Evolutionary conservation across 352 stramenopile species (phyloP).

Genomic region (Lagenidium giganteum): DNA sequence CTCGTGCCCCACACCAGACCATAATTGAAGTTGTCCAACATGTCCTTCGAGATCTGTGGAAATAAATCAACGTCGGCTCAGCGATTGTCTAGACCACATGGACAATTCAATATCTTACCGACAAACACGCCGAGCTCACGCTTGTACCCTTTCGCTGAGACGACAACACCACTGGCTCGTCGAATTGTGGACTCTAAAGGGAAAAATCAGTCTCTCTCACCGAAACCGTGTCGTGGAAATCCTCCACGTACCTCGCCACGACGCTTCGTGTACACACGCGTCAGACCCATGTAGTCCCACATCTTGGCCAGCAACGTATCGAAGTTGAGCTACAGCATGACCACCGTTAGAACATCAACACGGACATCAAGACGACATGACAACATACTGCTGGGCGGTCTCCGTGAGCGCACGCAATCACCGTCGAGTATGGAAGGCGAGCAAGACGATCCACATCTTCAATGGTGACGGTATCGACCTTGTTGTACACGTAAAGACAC

Average conservation of each 20-base stretch:
- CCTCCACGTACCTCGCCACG: slow-evolving; percentile 54
- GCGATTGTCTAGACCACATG: not conserved
- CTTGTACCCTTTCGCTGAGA: slow-evolving; percentile 78
- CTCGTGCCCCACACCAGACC: slow-evolving; percentile 97
- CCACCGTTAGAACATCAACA: not conserved
- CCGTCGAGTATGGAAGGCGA: slow-evolving; percentile 93
- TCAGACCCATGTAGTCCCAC: slow-evolving; percentile 90
- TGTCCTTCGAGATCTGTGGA: slow-evolving; percentile 86
- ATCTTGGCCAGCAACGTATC: slow-evolving; percentile 88
- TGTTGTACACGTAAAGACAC: slow-evolving; percentile 99
- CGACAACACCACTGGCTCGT: slow-evolving; percentile 79
- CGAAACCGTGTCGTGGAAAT: not conserved
- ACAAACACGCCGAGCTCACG: slow-evolving; percentile 77
- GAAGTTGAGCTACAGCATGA: slow-evolving; percentile 90
- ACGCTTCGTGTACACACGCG: slow-evolving; percentile 86
- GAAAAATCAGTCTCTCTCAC: not conserved
- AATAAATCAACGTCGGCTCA: not conserved
- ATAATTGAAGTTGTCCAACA: slow-evolving; percentile 97
- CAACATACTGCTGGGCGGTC: slow-evolving; percentile 56
- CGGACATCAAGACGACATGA: not conserved
- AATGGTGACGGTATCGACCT: slow-evolving; percentile 99
- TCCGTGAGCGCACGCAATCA: slow-evolving; percentile 91
- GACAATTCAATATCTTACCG: slow-evolving; percentile 32
- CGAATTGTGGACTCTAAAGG: slow-evolving; percentile 57
- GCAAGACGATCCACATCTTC: slow-evolving; percentile 98